Evolutionary conservation across 805 yeast genomes (phyloP).

Genomic region (Yarrowia osloensis): DNA sequence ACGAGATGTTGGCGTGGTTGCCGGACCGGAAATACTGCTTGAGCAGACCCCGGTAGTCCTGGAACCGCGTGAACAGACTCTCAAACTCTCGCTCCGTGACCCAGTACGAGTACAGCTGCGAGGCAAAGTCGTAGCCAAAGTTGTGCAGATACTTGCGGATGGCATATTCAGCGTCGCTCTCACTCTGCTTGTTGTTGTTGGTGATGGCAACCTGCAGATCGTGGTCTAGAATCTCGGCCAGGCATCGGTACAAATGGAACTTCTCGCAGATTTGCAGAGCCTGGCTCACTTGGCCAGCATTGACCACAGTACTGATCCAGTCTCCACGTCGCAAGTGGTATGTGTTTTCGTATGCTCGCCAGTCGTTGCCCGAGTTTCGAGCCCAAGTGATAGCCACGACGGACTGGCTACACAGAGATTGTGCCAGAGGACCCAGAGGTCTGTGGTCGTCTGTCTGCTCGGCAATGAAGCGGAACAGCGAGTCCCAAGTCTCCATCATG

Average conservation of each 20-base stretch:
- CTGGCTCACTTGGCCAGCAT: constrained; percentile 52
- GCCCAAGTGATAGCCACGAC: constrained; percentile 8
- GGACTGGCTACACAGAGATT: background rate
- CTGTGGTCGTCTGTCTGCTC: background rate
- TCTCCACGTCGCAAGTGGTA: constrained; percentile 43
- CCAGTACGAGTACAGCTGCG: constrained; percentile 60
- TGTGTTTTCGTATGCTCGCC: constrained; percentile 7
- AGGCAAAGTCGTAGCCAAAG: constrained; percentile 71
- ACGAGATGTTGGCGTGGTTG: constrained; percentile 50
- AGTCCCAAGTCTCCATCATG: constrained; percentile 16
- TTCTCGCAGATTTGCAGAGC: constrained; percentile 66
- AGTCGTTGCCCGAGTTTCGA: background rate
- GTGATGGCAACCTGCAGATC: constrained; percentile 40
- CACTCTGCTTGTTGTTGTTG: background rate
- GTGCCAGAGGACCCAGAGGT: background rate
- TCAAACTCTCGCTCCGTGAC: constrained; percentile 55
- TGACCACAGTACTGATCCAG: constrained; percentile 63
- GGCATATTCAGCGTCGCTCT: constrained; percentile 13
- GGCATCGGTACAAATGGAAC: constrained; percentile 63
- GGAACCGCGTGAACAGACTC: constrained; percentile 58
- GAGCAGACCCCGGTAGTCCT: constrained; percentile 53
- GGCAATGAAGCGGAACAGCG: constrained; percentile 4
- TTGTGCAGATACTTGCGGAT: constrained; percentile 53
- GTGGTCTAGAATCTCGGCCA: constrained; percentile 57
- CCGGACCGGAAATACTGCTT: constrained; percentile 53